Evolutionary conservation across 768 basidiomycete species (phyloP), one percentile per base, ranked within the genome.

Genomic region (Dioszegia crocea): DNA sequence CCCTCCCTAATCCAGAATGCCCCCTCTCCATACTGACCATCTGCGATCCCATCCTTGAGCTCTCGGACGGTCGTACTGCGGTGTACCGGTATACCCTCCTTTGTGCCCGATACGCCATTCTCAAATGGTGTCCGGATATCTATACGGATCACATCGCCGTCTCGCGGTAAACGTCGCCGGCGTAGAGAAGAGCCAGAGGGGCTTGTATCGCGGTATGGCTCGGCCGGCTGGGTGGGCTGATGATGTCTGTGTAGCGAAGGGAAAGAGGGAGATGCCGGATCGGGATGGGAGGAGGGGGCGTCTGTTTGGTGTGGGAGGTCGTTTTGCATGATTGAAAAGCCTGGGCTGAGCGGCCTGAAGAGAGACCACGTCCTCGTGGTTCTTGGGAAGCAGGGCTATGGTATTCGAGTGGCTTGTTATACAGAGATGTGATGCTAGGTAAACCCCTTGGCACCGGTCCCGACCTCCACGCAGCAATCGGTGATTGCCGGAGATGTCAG

Each of bases 1-100:
- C 69, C 69, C 17, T 68, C 67, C 21, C 67, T 53, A 27, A 57
- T 57, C 67, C 68, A 70, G 9, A 44, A 23, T 24, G 55, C 56
- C 19, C 64, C 60, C 30, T 70, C 64, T 6, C 57, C 44, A 27
- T 48, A 59, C n/a, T 45, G 24, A 12, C 70, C 70, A 27, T 19
- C 21, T 2, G 56, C 59, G 12, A 70, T 31, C 26, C 60, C 62
- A 43, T 68, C 65, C 44, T 73, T 70, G 39, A 73, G 45, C 38
- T 63, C 54, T 6, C 19, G 17, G 24, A 68, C 45, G 14, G 51
- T 61, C 27, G 31, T 58, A 17, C 12, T 10, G 17, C 53, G 40
- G 16, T 39, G 21, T 2, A 69, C 39, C 1, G 38, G 31, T 31
- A 48, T 53, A 2, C 64, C 66, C 50, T 70, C 68, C 59, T 66